phyloP scores from a whole-genome alignment of 805 yeast species.

The Saccharomycopsis amapae region DNA sequence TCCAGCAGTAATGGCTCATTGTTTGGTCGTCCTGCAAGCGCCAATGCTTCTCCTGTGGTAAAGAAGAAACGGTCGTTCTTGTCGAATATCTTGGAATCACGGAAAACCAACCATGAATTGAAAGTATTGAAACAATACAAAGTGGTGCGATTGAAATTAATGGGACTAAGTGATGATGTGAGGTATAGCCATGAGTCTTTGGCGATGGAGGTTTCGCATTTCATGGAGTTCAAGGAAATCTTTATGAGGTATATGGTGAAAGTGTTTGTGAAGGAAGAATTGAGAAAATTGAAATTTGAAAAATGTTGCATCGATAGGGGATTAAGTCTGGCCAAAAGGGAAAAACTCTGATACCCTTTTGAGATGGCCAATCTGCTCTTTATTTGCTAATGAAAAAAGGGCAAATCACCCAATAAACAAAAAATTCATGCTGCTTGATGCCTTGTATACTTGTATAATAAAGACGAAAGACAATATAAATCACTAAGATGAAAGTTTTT shows the following conservation, averaged over 20 bases:
- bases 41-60: constrained; percentile 1
- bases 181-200: constrained; percentile 50
- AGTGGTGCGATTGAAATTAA: constrained; percentile 36
- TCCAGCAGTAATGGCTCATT: background rate
- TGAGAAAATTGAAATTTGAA: constrained; percentile 27
- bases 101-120: constrained; percentile 41
- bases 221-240: constrained; percentile 42
- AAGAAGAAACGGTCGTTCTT: constrained; percentile 27
- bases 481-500: no score
- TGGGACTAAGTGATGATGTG: constrained; percentile 40
- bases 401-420: no score
- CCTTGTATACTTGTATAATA: no score
- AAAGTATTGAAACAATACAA: constrained; percentile 34
- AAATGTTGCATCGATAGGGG: no score
- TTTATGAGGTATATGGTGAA: constrained; percentile 35
- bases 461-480: no score
- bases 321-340: no score
- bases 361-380: no score
- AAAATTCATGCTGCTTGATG: no score
- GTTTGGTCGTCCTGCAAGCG: no score
- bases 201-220: constrained; percentile 58
- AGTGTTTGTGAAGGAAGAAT: constrained; percentile 28
- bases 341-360: no score
- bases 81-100: constrained; percentile 42
- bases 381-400: no score